Conservation (phyloP, 257 asterid genomes). For the Forsythia suspensa region DNA sequence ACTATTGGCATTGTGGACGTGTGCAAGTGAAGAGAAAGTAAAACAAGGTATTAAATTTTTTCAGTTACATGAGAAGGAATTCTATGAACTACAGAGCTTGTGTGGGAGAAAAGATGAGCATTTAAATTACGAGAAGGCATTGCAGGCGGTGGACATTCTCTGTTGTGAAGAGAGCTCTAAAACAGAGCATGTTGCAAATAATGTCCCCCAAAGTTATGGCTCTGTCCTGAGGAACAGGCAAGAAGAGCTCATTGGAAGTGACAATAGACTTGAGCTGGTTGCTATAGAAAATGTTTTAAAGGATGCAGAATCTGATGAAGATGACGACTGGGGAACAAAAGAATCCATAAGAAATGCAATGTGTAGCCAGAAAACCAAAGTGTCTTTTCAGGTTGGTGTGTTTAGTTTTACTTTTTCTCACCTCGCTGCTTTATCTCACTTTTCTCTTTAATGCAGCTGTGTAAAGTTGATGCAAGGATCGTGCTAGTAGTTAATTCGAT, state of each 20-base stretch:
- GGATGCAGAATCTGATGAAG: slow-evolving; percentile 73
- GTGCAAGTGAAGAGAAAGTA: slow-evolving; percentile 63
- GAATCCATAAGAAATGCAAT: slow-evolving; percentile 76
- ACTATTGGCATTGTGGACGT: slow-evolving; percentile 64
- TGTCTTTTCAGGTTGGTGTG: slow-evolving; percentile 71
- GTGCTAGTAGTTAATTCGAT: slow-evolving; percentile 61
- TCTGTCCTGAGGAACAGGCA: slow-evolving; percentile 67
- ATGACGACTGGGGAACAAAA: slow-evolving; percentile 17
- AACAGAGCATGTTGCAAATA: slow-evolving; percentile 61
- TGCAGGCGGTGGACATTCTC: slow-evolving; percentile 74
- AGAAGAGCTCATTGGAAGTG: slow-evolving; percentile 68
- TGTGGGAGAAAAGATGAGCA: slow-evolving; percentile 89
- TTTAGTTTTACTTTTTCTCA: slow-evolving; percentile 14
- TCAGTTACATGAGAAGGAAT: slow-evolving; percentile 80
- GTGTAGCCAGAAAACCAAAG: slow-evolving; percentile 86
- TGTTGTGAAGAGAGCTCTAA: slow-evolving; percentile 82
- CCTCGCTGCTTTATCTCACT: slow-evolving; percentile 32
- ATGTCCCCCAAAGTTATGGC: slow-evolving; percentile 67
- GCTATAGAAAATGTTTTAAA: slow-evolving; percentile 82
- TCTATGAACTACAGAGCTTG: slow-evolving; percentile 66
- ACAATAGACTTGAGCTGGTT: slow-evolving; percentile 70
- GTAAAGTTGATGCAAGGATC: slow-evolving; percentile 84
- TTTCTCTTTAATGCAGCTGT: slow-evolving; percentile 57
- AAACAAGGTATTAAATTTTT: slow-evolving; percentile 68
- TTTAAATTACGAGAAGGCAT: slow-evolving; percentile 73